phyloP scores from a whole-genome alignment of 2,329 filamentous ascomycete genomes.

The Ceratocystis albifundus region DNA sequence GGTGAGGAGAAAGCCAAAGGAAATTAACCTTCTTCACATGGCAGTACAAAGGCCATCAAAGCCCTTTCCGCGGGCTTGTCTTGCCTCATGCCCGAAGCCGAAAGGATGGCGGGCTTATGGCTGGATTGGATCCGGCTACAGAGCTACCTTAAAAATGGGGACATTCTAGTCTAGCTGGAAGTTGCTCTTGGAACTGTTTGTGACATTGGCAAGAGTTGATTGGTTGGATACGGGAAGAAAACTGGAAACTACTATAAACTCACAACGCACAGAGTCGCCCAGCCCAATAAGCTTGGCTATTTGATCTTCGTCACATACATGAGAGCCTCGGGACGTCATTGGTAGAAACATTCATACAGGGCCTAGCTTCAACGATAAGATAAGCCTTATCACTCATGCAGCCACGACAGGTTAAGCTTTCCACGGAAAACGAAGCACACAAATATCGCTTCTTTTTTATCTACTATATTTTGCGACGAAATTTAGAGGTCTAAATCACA shows the following conservation, averaged over 20 bases:
- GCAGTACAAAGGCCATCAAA: background rate
- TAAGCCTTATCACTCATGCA: conserved; percentile 1
- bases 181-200: background rate
- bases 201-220: background rate
- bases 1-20: background rate
- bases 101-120: conserved; percentile 6
- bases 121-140: background rate
- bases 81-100: conserved; percentile 9
- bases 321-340: no score
- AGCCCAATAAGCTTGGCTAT: no score
- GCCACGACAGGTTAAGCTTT: conserved; percentile 1
- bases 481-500: background rate
- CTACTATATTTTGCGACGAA: background rate
- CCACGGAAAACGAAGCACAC: conserved; percentile 20
- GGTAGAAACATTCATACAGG: background rate
- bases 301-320: no score
- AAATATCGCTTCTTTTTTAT: background rate
- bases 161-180: background rate
- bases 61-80: conserved; percentile 9
- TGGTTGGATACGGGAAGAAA: background rate
- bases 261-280: no score
- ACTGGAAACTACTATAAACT: background rate
- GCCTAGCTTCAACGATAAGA: conserved; percentile 1
- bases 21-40: background rate
- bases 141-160: conserved; percentile 3